phyloP scores from a whole-genome alignment of 345 rosid species.

The Geranium rotundifolium region DNA sequence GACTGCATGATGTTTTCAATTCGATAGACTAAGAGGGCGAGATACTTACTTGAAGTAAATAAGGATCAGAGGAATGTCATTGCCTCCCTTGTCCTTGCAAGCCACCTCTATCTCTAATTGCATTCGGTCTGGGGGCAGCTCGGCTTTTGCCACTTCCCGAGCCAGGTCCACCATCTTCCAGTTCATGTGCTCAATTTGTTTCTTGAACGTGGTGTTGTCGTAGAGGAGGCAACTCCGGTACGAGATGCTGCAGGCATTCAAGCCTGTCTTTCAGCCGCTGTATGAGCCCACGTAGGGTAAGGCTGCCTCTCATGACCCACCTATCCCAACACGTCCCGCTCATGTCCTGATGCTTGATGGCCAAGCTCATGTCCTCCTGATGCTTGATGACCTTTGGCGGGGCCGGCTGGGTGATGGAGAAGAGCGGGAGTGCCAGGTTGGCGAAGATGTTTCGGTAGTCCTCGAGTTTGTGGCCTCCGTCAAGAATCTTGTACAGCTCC shows the following conservation, averaged over 20 bases:
- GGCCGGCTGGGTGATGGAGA: slow-evolving; percentile 95
- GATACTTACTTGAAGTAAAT: slow-evolving; percentile 34
- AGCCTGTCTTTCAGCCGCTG: slow-evolving; percentile 68
- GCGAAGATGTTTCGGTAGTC: slow-evolving; percentile 96
- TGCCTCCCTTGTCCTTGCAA: slow-evolving; percentile 73
- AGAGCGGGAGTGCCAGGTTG: slow-evolving; percentile 79
- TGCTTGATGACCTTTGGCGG: slow-evolving; percentile 84
- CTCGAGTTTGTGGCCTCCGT: slow-evolving; percentile 62
- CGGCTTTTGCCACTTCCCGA: slow-evolving; percentile 72
- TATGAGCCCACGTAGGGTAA: slow-evolving; percentile 57
- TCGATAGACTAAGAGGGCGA: too few species aligned
- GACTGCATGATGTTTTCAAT: too few species aligned
- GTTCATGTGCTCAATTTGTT: slow-evolving; percentile 75
- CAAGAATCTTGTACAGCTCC: slow-evolving; percentile 87
- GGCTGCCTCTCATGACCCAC: slow-evolving; percentile 65
- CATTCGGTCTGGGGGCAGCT: slow-evolving; percentile 49
- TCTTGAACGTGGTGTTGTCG: slow-evolving; percentile 79
- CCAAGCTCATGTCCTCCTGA: too few species aligned
- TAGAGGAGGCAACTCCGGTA: slow-evolving; percentile 76
- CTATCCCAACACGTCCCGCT: slow-evolving; percentile 98
- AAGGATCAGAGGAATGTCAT: slow-evolving; percentile 73
- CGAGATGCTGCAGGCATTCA: slow-evolving; percentile 86
- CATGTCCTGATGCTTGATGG: too few species aligned
- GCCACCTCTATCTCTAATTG: slow-evolving; percentile 92
- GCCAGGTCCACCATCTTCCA: slow-evolving; percentile 70